A percentile compares a stretch with the other conserved stretches of the same genome.
phyloP scores from a whole-genome alignment of 169 alveolate species.

The Cryptosporidium sp. region DNA sequence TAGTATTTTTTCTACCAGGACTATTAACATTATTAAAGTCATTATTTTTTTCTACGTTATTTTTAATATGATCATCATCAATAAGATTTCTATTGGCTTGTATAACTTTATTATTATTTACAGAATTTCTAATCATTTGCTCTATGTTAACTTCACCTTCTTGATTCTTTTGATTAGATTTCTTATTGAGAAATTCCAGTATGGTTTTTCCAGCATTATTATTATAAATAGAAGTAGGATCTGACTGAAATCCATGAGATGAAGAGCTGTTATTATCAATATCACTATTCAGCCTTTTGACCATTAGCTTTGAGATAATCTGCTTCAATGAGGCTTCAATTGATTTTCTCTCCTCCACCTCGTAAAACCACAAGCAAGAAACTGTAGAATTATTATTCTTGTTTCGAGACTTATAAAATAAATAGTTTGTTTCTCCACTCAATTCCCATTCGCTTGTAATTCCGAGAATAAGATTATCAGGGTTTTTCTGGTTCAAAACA shows the following conservation, averaged over 20 bases:
- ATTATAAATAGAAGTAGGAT: slow-evolving; percentile 1
- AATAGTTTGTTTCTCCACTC: slow-evolving; percentile 61
- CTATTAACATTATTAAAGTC: not conserved
- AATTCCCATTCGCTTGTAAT: slow-evolving; percentile 70
- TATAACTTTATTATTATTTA: not conserved
- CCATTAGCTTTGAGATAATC: slow-evolving; percentile 32
- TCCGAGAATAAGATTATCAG: slow-evolving; percentile 48
- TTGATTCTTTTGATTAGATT: not conserved
- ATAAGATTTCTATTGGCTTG: not conserved
- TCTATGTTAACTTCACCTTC: not conserved
- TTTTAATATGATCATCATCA: not conserved
- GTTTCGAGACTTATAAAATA: slow-evolving; percentile 49
- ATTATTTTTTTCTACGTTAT: not conserved
- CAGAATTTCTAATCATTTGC: slow-evolving; percentile 24
- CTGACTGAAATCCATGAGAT: not conserved
- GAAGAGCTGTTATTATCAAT: not conserved
- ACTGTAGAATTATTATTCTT: not conserved
- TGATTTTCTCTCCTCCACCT: slow-evolving; percentile 58
- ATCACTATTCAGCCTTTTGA: not conserved
- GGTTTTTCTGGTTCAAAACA: slow-evolving; percentile 68
- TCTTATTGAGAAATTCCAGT: slow-evolving; percentile 49
- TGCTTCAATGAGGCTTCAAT: slow-evolving; percentile 27
- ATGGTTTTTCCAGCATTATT: slow-evolving; percentile 67
- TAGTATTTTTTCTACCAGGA: not conserved
- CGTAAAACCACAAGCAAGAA: slow-evolving; percentile 71